Percentiles rank a stretch among this genome's conserved stretches.
phyloP scores from a whole-genome alignment of 2,329 filamentous ascomycete species.

The Aspergillus proliferans region DNA sequence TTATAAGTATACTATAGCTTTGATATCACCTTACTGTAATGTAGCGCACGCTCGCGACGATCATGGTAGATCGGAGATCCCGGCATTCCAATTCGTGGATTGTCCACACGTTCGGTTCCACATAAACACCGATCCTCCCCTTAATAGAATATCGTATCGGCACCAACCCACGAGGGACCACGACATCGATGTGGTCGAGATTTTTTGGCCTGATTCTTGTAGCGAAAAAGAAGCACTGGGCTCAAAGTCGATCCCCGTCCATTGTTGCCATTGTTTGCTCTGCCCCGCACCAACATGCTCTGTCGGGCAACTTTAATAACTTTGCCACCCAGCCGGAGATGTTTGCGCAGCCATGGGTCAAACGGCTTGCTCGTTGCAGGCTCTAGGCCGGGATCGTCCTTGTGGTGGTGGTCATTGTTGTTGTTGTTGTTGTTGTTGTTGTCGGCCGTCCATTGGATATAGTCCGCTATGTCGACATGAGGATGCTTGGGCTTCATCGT shows the following conservation, averaged over 20 bases:
- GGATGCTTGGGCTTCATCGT: neutral
- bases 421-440: too few species aligned
- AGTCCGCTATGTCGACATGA: neutral
- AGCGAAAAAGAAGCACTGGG: neutral
- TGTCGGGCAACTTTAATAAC: slow-evolving; percentile 1
- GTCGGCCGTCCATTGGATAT: neutral
- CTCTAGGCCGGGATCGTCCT: too few species aligned
- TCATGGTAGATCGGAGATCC: too few species aligned
- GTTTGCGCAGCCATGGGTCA: slow-evolving; percentile 5
- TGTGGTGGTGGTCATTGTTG: too few species aligned
- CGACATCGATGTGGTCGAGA: neutral
- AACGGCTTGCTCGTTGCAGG: neutral
- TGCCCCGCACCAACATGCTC: neutral
- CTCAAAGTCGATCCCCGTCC: neutral
- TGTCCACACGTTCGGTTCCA: slow-evolving; percentile 1
- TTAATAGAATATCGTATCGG: neutral
- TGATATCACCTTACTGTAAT: too few species aligned
- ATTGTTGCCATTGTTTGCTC: neutral
- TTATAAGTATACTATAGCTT: too few species aligned
- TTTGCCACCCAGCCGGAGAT: neutral
- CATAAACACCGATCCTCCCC: neutral
- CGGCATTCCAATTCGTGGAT: too few species aligned
- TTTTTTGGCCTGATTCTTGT: neutral
- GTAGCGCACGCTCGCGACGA: too few species aligned
- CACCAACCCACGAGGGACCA: neutral